Evolutionary conservation across 1,284 basidiomycete genomes (phyloP).

Genomic region (Anthracocystis panici-leucophaei): DNA sequence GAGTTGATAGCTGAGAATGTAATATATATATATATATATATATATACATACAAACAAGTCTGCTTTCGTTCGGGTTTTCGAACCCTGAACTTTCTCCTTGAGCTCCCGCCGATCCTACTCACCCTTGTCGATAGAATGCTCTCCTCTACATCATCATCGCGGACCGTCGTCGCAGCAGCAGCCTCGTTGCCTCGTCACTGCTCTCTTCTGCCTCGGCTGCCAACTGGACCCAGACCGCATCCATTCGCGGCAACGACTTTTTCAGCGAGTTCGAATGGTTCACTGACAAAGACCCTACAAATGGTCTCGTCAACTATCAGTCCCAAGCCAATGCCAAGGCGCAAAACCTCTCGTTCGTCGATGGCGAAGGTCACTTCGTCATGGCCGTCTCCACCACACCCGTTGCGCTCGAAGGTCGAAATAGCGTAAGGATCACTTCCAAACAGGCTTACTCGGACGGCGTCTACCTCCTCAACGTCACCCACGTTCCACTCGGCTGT

Average conservation of each 20-base stretch:
- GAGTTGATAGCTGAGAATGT: neutral
- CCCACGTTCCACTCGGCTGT: slow-evolving; percentile 64
- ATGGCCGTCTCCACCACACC: slow-evolving; percentile 61
- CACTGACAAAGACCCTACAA: slow-evolving; percentile 57
- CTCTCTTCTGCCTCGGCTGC: slow-evolving; percentile 20
- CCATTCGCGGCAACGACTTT: slow-evolving; percentile 49
- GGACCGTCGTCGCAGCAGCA: slow-evolving; percentile 10
- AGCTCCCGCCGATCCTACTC: neutral
- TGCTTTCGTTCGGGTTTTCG: neutral
- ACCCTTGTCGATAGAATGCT: slow-evolving; percentile 14
- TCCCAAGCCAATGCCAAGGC: slow-evolving; percentile 34
- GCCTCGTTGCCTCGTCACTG: slow-evolving; percentile 7
- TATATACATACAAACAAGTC: neutral
- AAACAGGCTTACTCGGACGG: slow-evolving; percentile 60
- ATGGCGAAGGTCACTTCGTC: slow-evolving; percentile 49
- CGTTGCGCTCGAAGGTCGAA: slow-evolving; percentile 47
- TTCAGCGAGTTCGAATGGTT: slow-evolving; percentile 58
- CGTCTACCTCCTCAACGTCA: slow-evolving; percentile 64
- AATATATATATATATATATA: too few relatives aligned
- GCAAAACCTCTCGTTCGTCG: slow-evolving; percentile 61
- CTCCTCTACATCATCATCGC: slow-evolving; percentile 8
- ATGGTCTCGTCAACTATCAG: slow-evolving; percentile 64
- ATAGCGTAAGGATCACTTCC: slow-evolving; percentile 61
- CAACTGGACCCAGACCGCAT: slow-evolving; percentile 46
- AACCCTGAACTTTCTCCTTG: neutral